Conservation (phyloP, 768 basidiomycete species). For the Kwoniella pini region DNA sequence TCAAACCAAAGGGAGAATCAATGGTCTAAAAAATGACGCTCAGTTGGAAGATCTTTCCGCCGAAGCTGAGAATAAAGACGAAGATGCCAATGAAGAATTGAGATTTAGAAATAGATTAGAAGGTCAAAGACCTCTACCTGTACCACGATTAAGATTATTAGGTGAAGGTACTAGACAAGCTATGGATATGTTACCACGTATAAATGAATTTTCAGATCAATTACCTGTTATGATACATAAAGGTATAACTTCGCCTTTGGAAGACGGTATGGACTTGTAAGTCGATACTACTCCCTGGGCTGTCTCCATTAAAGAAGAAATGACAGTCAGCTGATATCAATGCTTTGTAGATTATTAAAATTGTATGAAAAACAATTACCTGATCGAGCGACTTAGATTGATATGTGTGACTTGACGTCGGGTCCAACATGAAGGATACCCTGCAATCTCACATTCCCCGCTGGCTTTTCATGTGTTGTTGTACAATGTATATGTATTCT, state of each 20-base stretch:
- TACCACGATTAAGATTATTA: slow-evolving; percentile 39
- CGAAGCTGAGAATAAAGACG: background rate
- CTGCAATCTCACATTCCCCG: no score
- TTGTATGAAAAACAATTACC: slow-evolving; percentile 50
- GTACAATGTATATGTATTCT: no score
- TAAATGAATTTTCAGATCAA: slow-evolving; percentile 28
- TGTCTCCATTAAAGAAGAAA: background rate
- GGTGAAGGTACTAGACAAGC: slow-evolving; percentile 42
- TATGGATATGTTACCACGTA: slow-evolving; percentile 34
- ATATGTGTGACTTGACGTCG: no score
- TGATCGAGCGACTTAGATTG: slow-evolving; percentile 11
- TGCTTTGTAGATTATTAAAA: slow-evolving; percentile 39
- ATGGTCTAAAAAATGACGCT: background rate
- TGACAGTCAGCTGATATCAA: slow-evolving; percentile 11
- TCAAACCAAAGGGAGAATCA: background rate
- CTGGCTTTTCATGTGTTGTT: no score
- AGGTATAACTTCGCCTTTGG: slow-evolving; percentile 42
- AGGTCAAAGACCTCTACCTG: slow-evolving; percentile 18
- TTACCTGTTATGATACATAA: slow-evolving; percentile 45
- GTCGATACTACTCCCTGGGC: slow-evolving; percentile 15
- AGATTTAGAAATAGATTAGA: slow-evolving; percentile 11
- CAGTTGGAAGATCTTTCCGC: no score
- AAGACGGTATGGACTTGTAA: slow-evolving; percentile 53
- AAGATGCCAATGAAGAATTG: background rate
- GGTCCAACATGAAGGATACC: no score